phyloP scores from a whole-genome alignment of 1,284 basidiomycete genomes.

The Ceratobasidium theobromae region DNA sequence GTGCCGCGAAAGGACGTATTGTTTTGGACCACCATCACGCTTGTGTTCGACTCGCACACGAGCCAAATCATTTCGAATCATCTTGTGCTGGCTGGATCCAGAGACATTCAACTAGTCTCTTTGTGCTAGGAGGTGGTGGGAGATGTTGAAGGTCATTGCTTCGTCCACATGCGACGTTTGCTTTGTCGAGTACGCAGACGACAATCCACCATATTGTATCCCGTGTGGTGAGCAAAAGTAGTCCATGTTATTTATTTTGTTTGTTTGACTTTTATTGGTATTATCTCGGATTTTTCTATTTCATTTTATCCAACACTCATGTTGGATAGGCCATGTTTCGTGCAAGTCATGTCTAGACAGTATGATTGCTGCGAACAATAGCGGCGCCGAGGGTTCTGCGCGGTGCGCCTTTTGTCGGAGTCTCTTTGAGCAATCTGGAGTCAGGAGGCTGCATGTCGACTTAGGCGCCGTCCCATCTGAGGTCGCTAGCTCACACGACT shows the following conservation, averaged over 20 bases:
- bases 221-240: slow-evolving; percentile 12
- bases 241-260: background rate
- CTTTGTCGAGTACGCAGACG: slow-evolving; percentile 29
- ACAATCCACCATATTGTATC: slow-evolving; percentile 31
- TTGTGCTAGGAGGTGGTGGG: background rate
- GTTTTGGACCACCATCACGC: background rate
- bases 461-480: slow-evolving; percentile 27
- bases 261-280: background rate
- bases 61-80: background rate
- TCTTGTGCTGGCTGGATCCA: background rate
- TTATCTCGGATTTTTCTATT: background rate
- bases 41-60: background rate
- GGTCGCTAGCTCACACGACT: slow-evolving; percentile 13
- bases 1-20: background rate
- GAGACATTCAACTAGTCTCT: background rate
- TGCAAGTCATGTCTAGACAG: slow-evolving; percentile 32
- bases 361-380: slow-evolving; percentile 24
- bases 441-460: slow-evolving; percentile 24
- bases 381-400: slow-evolving; percentile 3
- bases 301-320: background rate
- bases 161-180: slow-evolving; percentile 31
- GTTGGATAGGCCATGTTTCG: slow-evolving; percentile 18
- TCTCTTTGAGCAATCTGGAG: slow-evolving; percentile 27
- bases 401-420: slow-evolving; percentile 28
- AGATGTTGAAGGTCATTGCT: slow-evolving; percentile 30